Percentiles rank a stretch among this genome's conserved stretches.
Conservation (phyloP, 257 asterid genomes). For the Solanum pinnatisectum region DNA sequence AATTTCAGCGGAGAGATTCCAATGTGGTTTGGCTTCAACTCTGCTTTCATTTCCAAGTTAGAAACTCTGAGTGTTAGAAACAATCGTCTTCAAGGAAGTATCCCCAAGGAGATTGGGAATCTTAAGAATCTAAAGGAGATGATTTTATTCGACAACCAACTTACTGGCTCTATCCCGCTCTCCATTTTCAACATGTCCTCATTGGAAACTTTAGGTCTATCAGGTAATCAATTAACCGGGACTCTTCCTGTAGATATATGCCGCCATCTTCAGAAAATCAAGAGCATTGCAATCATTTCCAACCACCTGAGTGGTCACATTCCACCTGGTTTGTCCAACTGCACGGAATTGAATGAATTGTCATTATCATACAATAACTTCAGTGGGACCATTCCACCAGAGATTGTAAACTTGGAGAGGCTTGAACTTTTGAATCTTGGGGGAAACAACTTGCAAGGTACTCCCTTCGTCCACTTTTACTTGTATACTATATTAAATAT, state of each 20-base stretch:
- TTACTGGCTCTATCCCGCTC: constrained; percentile 11
- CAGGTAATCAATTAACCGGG: not conserved
- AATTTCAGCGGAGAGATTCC: constrained; percentile 12
- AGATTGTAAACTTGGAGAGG: constrained; percentile 4
- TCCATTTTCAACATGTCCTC: not conserved
- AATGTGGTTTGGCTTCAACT: not conserved
- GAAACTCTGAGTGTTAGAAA: not conserved
- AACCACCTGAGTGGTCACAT: not conserved
- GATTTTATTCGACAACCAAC: not conserved
- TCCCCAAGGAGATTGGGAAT: constrained; percentile 1
- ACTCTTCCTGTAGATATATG: constrained; percentile 1
- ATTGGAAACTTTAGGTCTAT: not conserved
- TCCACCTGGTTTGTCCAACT: not conserved
- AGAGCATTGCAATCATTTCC: not conserved
- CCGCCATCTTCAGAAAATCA: not conserved
- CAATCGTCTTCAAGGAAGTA: not conserved
- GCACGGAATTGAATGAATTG: not conserved
- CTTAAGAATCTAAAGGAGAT: constrained; percentile 6
- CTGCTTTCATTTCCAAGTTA: not conserved
- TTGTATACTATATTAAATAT: too few species aligned
- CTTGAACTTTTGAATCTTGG: not conserved
- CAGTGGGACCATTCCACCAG: constrained; percentile 2
- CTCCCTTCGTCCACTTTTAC: too few species aligned
- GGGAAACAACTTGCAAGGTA: constrained; percentile 2
- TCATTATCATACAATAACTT: not conserved